These are phyloP conservation scores for Tritrichomonas foetus DNA, from an alignment of 208 protist species.

Conservation along the genomic window DNA sequence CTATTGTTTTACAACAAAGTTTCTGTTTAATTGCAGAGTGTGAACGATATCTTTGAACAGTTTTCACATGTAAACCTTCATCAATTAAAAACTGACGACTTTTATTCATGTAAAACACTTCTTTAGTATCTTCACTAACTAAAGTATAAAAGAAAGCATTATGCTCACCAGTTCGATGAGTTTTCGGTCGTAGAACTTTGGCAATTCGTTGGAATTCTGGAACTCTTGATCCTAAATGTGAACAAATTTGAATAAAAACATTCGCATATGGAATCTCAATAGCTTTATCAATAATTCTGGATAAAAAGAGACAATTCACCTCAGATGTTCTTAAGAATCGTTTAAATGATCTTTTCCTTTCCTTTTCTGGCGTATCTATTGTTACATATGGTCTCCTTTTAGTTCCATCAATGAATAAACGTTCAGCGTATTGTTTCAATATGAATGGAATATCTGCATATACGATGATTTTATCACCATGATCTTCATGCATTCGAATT, in stretches of 20 bases:
- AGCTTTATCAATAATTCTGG: conserved; percentile 62
- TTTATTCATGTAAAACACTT: conserved; percentile 88
- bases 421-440: conserved; percentile 78
- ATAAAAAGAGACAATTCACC: conserved; percentile 88
- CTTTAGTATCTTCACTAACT: conserved; percentile 81
- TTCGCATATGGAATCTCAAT: conserved; percentile 89
- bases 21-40: no score
- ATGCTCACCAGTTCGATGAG: conserved; percentile 58
- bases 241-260: conserved; percentile 94
- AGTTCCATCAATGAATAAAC: neutral
- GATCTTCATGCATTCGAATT: conserved; percentile 77
- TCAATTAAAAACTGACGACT: conserved; percentile 95
- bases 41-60: no score
- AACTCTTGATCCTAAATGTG: conserved; percentile 81
- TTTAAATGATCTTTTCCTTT: conserved; percentile 40
- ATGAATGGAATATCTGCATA: conserved; percentile 95
- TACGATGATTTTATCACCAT: conserved; percentile 81
- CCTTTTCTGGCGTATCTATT: conserved; percentile 74
- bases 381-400: conserved; percentile 66
- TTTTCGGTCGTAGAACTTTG: conserved; percentile 61
- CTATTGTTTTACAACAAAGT: no score
- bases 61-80: neutral
- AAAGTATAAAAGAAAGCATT: conserved; percentile 97
- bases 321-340: neutral
- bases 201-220: conserved; percentile 85